Percentiles rank a stretch among this genome's conserved stretches.
Evolutionary conservation across 345 rosid species (phyloP).

Genomic region (Durio zibethinus): DNA sequence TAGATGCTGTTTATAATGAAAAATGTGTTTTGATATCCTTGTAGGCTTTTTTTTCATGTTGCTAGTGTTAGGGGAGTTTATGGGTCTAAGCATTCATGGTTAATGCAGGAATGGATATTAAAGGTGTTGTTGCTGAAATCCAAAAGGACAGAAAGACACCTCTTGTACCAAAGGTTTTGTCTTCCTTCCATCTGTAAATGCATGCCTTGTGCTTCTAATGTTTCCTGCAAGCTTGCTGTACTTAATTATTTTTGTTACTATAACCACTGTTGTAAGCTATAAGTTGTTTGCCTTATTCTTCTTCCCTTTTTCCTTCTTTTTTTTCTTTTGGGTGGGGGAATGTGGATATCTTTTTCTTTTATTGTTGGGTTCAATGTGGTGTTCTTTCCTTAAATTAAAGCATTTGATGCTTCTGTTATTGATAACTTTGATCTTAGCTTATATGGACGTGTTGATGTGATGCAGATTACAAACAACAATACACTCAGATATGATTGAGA

Average conservation of each 20-base stretch:
- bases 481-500: constrained; percentile 84
- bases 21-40: not conserved
- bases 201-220: constrained; percentile 16
- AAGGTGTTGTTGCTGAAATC: constrained; percentile 79
- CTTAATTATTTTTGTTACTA: not conserved
- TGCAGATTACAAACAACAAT: constrained; percentile 55
- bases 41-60: constrained; percentile 4
- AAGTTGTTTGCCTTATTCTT: not conserved
- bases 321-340: not conserved
- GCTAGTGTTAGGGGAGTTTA: constrained; percentile 27
- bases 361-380: not conserved
- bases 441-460: constrained; percentile 89
- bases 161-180: constrained; percentile 70
- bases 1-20: not conserved
- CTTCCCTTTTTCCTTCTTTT: not conserved
- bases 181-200: constrained; percentile 7
- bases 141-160: constrained; percentile 62
- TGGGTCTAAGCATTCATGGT: constrained; percentile 35
- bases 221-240: constrained; percentile 1
- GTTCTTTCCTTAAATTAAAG: not conserved
- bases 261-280: not conserved
- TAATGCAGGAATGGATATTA: constrained; percentile 85
- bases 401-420: constrained; percentile 5
- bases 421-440: constrained; percentile 47
- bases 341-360: not conserved